Evolutionary conservation across 176 grass and related monocot genomes (phyloP).

Genomic region (Hsuehochloa calcarea): DNA sequence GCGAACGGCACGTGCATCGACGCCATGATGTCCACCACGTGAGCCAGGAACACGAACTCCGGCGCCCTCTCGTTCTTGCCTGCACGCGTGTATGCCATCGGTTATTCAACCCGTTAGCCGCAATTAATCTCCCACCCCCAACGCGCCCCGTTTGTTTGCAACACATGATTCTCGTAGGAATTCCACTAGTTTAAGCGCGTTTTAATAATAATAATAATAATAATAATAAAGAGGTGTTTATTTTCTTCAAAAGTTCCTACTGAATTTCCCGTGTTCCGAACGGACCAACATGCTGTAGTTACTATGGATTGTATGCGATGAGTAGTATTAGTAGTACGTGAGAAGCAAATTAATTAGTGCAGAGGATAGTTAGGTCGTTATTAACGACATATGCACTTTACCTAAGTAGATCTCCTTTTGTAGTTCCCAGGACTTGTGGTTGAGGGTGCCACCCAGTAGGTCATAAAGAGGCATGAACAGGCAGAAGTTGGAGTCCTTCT

Average conservation of each 20-base stretch:
- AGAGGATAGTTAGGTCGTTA: neutral
- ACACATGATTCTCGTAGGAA: neutral
- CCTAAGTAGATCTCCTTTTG: constrained; percentile 64
- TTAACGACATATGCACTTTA: neutral
- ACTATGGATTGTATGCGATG: neutral
- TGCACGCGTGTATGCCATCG: neutral
- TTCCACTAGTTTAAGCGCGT: too few species aligned
- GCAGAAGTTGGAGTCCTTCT: constrained; percentile 71
- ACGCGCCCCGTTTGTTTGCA: neutral
- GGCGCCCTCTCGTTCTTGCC: constrained; percentile 54
- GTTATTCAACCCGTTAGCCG: too few species aligned
- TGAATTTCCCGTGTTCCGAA: neutral
- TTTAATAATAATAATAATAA: too few species aligned
- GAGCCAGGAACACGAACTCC: constrained; percentile 83
- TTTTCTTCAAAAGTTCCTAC: neutral
- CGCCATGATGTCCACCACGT: constrained; percentile 68
- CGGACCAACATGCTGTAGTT: neutral
- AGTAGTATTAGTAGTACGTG: neutral
- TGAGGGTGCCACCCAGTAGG: constrained; percentile 55
- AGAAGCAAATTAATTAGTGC: neutral
- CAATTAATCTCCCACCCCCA: neutral
- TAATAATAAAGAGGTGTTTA: neutral
- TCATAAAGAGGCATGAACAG: constrained; percentile 90
- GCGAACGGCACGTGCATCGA: constrained; percentile 78
- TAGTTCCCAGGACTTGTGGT: constrained; percentile 59